Percentiles rank a stretch among this genome's conserved stretches.
phyloP scores from a whole-genome alignment of 2,329 filamentous ascomycete genomes.

The Aspergillus oerlinghausenensis region DNA sequence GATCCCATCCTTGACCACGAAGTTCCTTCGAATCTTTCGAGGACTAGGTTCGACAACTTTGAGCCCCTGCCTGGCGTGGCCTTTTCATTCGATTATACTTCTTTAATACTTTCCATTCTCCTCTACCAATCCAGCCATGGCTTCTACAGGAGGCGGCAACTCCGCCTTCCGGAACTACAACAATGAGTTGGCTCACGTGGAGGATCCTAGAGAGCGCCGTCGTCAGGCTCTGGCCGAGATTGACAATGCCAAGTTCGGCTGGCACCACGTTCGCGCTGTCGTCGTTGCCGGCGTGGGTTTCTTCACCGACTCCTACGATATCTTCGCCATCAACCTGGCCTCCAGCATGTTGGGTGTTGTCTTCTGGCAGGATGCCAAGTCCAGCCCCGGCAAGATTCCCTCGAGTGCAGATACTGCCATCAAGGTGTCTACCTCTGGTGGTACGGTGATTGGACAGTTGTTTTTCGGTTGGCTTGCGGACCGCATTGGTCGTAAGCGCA shows the following conservation, averaged over 20 bases:
- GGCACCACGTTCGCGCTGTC: constrained; percentile 76
- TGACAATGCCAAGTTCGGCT: constrained; percentile 76
- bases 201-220: constrained; percentile 71
- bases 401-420: constrained; percentile 70
- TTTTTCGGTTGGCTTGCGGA: constrained; percentile 76
- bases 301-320: constrained; percentile 83
- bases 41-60: background rate
- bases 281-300: constrained; percentile 79
- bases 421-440: constrained; percentile 78
- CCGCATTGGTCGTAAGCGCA: constrained; percentile 70
- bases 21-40: background rate
- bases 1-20: background rate
- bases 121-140: background rate
- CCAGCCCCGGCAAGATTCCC: constrained; percentile 52
- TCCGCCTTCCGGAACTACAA: constrained; percentile 59
- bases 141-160: constrained; percentile 46
- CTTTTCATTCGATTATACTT: background rate
- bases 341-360: constrained; percentile 75
- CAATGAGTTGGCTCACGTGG: constrained; percentile 9
- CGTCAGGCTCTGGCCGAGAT: constrained; percentile 75
- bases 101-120: background rate
- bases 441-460: constrained; percentile 78
- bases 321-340: constrained; percentile 71
- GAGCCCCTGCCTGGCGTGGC: background rate
- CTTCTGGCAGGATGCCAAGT: constrained; percentile 59